A percentile compares a stretch with the other conserved stretches of the same genome.
phyloP scores from a whole-genome alignment of 169 alveolate species.

The Plasmodium gaboni region DNA sequence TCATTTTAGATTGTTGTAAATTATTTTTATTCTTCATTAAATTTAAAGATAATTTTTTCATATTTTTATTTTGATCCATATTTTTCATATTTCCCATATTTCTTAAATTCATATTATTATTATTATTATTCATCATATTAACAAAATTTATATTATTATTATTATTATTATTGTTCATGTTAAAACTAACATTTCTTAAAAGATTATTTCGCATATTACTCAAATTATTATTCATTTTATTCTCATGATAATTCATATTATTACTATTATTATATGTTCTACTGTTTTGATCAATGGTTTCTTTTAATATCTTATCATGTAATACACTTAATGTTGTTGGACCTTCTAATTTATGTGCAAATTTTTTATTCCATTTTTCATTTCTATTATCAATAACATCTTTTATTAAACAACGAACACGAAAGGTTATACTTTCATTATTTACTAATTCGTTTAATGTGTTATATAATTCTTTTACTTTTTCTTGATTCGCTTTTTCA shows the following conservation, averaged over 20 bases:
- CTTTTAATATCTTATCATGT: constrained; percentile 73
- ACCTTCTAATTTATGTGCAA: constrained; percentile 77
- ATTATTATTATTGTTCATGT: constrained; percentile 10
- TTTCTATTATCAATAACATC: constrained; percentile 89
- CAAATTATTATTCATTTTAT: constrained; percentile 49
- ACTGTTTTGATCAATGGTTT: constrained; percentile 26
- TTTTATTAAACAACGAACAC: constrained; percentile 88
- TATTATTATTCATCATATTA: background rate
- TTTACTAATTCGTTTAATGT: constrained; percentile 85
- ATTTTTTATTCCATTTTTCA: constrained; percentile 87
- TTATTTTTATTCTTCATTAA: constrained; percentile 30
- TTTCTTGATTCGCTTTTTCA: constrained; percentile 78
- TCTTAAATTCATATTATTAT: background rate
- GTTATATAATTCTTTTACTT: constrained; percentile 86
- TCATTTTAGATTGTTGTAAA: constrained; percentile 10
- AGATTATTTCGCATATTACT: constrained; percentile 53
- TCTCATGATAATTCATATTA: constrained; percentile 42
- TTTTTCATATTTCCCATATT: constrained; percentile 27
- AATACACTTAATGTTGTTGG: constrained; percentile 71
- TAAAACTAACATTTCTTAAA: constrained; percentile 35
- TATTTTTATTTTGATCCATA: constrained; percentile 51
- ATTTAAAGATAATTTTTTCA: constrained; percentile 44
- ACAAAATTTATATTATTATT: background rate
- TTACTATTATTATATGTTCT: constrained; percentile 29
- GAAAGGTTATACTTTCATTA: constrained; percentile 84